Evolutionary conservation across 2,329 filamentous ascomycete species (phyloP), one percentile per base, ranked within the genome.

Genomic region (Calonectria leucothoes): DNA sequence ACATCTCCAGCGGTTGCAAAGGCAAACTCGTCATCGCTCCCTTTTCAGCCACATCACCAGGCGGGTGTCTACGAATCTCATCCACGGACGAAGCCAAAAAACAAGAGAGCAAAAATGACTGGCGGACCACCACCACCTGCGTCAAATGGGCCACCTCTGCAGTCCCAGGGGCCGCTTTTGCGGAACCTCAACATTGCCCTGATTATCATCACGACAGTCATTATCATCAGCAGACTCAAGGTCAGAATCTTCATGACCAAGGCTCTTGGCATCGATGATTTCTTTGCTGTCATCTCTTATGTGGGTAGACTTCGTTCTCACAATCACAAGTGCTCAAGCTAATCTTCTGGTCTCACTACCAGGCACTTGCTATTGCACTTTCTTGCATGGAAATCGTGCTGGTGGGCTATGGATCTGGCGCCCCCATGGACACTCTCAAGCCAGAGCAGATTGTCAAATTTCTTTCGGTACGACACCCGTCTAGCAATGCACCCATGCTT

Each of bases 201-300:
- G 45, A 74, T 79, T n/a, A 63, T 75, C 66, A 52, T 76, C 31
- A 78, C 77, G 10, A 66, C 72, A 29, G 25, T 76, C 14, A 72
- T 80, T 31, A 31, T 80, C 42, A 17, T 70, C 31, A 20, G 70
- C n/a, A 66, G 78, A 57, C n/a, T 80, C 10, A 76, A 79, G 39
- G 71, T 78, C 29, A 72, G 78, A 31, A 74, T 74, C 11, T 66
- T 76, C 35, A 73, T 79, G 52, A 71, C 63, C 20, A 80, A 68
- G 33, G 72, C 70, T 45, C 69, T 80, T 31, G 77, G 78, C 4
- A 59, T 69, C 65, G 78, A 80, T 57, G 78, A 80, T 49, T 25
- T 74, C 10, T 29, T 80, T n/a, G 76, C 77, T 27, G 31, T 71
- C 42, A 45, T 80, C 29, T 66, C 78, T 23, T 80, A 67, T 69